These are phyloP conservation scores for Fusarium miscanthi DNA, from an alignment of 2,329 filamentous ascomycete genomes.

Conservation along the genomic window DNA sequence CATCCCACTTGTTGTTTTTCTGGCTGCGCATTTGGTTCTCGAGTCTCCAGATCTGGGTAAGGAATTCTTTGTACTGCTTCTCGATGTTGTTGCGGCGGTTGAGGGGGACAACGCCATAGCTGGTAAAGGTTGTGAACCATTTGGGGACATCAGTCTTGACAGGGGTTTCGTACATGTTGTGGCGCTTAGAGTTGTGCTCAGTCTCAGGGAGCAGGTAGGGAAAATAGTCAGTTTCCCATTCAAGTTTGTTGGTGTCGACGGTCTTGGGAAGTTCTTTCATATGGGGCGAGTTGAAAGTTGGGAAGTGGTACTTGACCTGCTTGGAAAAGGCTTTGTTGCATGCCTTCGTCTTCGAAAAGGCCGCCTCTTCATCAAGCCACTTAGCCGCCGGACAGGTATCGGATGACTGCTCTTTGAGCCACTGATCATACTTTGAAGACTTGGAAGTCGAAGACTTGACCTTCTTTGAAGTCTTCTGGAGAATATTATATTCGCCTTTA, in stretches of 20 bases:
- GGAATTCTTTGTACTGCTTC: slow-evolving; percentile 33
- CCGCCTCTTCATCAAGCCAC: slow-evolving; percentile 7
- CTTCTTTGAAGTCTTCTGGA: neutral
- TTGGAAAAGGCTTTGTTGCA: slow-evolving; percentile 8
- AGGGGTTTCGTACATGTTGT: slow-evolving; percentile 7
- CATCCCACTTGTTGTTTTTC: slow-evolving; percentile 24
- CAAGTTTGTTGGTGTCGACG: neutral
- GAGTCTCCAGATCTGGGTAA: slow-evolving; percentile 30
- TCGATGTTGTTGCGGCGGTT: neutral
- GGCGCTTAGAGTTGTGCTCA: neutral
- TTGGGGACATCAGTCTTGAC: slow-evolving; percentile 18
- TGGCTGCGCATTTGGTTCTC: slow-evolving; percentile 20
- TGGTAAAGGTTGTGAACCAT: slow-evolving; percentile 34
- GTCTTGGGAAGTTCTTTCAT: neutral
- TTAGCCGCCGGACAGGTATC: neutral
- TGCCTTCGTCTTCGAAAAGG: slow-evolving; percentile 11
- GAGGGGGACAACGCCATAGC: slow-evolving; percentile 23
- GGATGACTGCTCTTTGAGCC: slow-evolving; percentile 6
- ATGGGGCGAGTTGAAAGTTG: neutral
- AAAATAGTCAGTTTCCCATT: neutral
- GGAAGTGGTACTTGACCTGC: slow-evolving; percentile 18
- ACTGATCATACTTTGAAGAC: slow-evolving; percentile 1
- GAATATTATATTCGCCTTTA: neutral
- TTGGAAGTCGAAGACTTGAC: neutral
- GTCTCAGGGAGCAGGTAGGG: slow-evolving; percentile 10